Conservation (phyloP, 2,329 filamentous ascomycete species). For the Chalara sp. region DNA sequence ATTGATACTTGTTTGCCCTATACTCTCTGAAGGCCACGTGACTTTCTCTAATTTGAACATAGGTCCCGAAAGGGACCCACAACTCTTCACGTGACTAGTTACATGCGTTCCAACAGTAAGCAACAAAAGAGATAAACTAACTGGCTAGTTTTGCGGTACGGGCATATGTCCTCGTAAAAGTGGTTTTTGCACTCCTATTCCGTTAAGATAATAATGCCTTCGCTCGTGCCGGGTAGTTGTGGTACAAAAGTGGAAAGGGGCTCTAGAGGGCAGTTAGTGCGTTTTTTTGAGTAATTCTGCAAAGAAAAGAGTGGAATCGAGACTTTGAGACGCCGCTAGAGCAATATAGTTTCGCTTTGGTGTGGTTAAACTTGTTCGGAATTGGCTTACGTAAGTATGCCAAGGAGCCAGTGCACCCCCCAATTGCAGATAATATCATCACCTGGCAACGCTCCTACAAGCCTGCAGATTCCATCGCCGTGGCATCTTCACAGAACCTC, state of each 20-base stretch:
- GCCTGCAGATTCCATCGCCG: too few species aligned
- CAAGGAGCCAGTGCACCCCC: too few species aligned
- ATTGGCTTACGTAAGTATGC: too few species aligned
- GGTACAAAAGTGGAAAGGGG: neutral
- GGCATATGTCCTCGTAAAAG: neutral
- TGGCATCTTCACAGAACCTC: too few species aligned
- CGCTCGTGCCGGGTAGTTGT: neutral
- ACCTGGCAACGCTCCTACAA: too few species aligned
- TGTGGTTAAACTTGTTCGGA: neutral
- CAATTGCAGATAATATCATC: too few species aligned
- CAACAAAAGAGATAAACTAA: neutral
- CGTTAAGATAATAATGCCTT: neutral
- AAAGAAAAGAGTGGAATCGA: neutral
- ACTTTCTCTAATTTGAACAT: too few species aligned
- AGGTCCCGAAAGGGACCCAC: too few species aligned
- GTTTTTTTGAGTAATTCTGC: neutral
- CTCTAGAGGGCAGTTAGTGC: neutral
- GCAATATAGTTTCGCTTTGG: neutral
- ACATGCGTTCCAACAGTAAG: too few species aligned
- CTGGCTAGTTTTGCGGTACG: neutral
- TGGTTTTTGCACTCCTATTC: neutral
- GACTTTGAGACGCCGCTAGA: neutral
- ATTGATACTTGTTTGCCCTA: too few species aligned
- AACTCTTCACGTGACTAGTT: too few species aligned
- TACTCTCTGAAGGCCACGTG: too few species aligned